phyloP scores from a whole-genome alignment of 2,329 filamentous ascomycete genomes.

The Macroventuria anomochaeta region DNA sequence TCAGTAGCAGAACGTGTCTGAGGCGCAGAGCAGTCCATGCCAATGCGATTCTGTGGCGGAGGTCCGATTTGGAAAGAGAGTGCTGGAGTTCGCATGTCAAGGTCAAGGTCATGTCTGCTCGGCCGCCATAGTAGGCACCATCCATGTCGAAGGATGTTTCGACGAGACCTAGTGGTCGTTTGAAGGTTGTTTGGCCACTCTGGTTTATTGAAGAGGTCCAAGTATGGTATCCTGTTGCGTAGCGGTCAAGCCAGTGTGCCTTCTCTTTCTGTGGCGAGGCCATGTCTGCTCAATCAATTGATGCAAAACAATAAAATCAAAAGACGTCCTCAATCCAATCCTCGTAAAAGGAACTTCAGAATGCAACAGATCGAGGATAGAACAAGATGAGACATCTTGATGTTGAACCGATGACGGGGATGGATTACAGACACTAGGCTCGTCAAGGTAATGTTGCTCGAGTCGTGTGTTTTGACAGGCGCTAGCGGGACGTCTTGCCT shows the following conservation, averaged over 20 bases:
- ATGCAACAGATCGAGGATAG: no score
- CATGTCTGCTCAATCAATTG: not conserved
- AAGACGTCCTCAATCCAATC: not conserved
- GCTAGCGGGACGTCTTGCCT: not conserved
- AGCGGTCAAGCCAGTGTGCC: slow-evolving; percentile 52
- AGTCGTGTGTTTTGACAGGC: slow-evolving; percentile 7
- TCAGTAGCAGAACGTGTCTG: slow-evolving; percentile 50
- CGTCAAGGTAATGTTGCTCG: slow-evolving; percentile 8
- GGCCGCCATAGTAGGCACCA: slow-evolving; percentile 52
- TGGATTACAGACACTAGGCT: slow-evolving; percentile 1
- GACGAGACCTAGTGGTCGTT: slow-evolving; percentile 52
- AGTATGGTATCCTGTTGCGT: slow-evolving; percentile 47
- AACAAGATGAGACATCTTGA: not conserved
- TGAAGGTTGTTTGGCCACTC: slow-evolving; percentile 31
- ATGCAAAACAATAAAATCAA: no score
- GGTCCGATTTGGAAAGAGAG: slow-evolving; percentile 32
- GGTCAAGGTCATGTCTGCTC: slow-evolving; percentile 53
- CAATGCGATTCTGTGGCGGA: slow-evolving; percentile 46
- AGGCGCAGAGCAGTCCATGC: slow-evolving; percentile 51
- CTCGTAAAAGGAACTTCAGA: not conserved
- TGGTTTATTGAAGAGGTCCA: slow-evolving; percentile 33
- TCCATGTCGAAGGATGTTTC: slow-evolving; percentile 55
- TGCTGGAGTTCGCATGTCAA: slow-evolving; percentile 48
- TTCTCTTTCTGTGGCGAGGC: slow-evolving; percentile 1
- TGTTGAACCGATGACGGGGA: slow-evolving; percentile 4